A percentile compares a stretch with the other conserved stretches of the same genome.
Conservation (phyloP, 768 basidiomycete species). For the Termitomyces sp. region DNA sequence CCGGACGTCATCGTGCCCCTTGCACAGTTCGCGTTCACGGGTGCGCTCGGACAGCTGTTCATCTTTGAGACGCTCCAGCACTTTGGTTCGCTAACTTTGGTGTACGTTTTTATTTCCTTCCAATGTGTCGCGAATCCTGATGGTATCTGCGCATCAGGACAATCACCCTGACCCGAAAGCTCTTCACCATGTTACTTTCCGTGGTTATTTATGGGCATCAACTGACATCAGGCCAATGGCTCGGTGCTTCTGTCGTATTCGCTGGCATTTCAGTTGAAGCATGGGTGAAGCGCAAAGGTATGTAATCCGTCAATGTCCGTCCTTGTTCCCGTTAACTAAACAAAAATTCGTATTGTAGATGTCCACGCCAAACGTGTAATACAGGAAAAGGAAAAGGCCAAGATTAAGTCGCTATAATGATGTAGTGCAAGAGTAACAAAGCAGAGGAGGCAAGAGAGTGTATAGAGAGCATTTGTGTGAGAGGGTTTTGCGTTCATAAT, state of each 20-base stretch:
- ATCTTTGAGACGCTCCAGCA: constrained; percentile 95
- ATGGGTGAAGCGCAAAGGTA: constrained; percentile 83
- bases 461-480: neutral
- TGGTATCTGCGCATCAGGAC: constrained; percentile 44
- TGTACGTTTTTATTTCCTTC: constrained; percentile 37
- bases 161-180: constrained; percentile 92
- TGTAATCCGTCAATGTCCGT: constrained; percentile 10
- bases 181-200: constrained; percentile 97
- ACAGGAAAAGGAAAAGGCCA: constrained; percentile 80
- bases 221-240: constrained; percentile 84
- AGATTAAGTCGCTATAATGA: constrained; percentile 63
- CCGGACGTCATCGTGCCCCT: constrained; percentile 72
- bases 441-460: neutral
- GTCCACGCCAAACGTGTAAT: constrained; percentile 77
- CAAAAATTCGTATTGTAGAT: constrained; percentile 35
- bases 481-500: constrained; percentile 16
- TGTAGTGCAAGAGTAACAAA: neutral
- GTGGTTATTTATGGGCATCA: constrained; percentile 89
- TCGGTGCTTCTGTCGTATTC: constrained; percentile 89
- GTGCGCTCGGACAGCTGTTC: constrained; percentile 93
- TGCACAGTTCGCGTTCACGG: constrained; percentile 80
- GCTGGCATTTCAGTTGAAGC: constrained; percentile 95
- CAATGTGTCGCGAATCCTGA: neutral
- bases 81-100: constrained; percentile 85
- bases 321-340: constrained; percentile 6